phyloP scores from a whole-genome alignment of 1,139 yeast genomes.

The Nematodospora anomalae region DNA sequence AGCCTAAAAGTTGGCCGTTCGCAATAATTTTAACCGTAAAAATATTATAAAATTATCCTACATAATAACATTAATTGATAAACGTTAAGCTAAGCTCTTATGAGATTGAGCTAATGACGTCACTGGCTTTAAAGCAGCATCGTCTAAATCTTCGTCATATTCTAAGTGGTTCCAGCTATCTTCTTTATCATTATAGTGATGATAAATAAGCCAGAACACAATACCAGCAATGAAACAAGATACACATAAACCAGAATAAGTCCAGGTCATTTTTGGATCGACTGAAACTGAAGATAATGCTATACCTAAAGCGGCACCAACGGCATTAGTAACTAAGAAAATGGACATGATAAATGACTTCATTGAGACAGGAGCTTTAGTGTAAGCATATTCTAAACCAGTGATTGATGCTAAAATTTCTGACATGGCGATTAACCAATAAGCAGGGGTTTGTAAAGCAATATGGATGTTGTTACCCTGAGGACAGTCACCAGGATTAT shows the following conservation, averaged over 20 bases:
- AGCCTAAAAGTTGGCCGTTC: no score
- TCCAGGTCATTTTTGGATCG: slow-evolving; percentile 70
- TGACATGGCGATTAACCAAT: slow-evolving; percentile 58
- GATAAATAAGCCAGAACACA: slow-evolving; percentile 62
- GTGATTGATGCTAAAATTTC: slow-evolving; percentile 68
- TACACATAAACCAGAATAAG: slow-evolving; percentile 61
- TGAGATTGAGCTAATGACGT: slow-evolving; percentile 20
- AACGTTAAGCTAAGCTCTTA: slow-evolving; percentile 14
- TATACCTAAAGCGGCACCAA: slow-evolving; percentile 73
- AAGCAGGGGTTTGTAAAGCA: slow-evolving; percentile 65
- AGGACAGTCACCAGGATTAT: slow-evolving; percentile 52
- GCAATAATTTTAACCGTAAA: no score
- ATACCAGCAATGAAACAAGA: slow-evolving; percentile 61
- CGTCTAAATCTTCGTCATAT: slow-evolving; percentile 22
- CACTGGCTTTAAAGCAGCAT: slow-evolving; percentile 22
- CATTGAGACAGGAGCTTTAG: slow-evolving; percentile 67
- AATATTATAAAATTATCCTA: no score
- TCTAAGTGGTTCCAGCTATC: slow-evolving; percentile 63
- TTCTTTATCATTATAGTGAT: slow-evolving; percentile 55
- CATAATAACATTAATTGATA: no score
- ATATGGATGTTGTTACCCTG: slow-evolving; percentile 50
- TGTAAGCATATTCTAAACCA: slow-evolving; percentile 69
- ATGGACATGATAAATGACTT: slow-evolving; percentile 66
- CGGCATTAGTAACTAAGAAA: slow-evolving; percentile 60
- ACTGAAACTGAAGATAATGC: slow-evolving; percentile 65